Evolutionary conservation across 164 flowering plant genomes (phyloP), one percentile per base, ranked within the genome.

Genomic region (Nymphaea thermarum): DNA sequence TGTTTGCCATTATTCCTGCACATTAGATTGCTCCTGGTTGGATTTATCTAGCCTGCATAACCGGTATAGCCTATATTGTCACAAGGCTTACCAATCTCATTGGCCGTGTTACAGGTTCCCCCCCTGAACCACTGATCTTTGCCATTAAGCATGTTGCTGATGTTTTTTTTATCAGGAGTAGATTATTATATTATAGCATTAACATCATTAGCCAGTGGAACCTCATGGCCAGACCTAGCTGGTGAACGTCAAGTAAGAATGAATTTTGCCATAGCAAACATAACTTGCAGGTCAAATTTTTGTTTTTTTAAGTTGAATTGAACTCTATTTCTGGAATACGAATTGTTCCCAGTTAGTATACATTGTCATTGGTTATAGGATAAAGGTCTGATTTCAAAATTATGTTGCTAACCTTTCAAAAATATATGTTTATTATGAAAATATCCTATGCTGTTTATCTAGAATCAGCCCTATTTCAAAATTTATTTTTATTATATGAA

Each of bases 221-320:
- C 98, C 66, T 93, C 97, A n/a, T 93, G 98, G 98, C 98, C 98
- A 43, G 98, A 93, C 75, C 79, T 93, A 71, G 98, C 98, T 65
- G 98, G 92, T 65, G 97, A 93, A 67, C 89, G 96, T 62, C 98
- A 91, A 71, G 76, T 79, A 67, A 90, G 94, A 42, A 97, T 96
- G 15, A 97, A 93, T 68, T 93, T 97, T 70, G 98, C 98, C 66
- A 91, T 93, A 74, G 96, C 97, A 68, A 90, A 93, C 81, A 91
- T 91, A 72, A 93, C 87, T 68, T 90, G 98, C 97, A 93, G 98
- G 98, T 87, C 47, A 44, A n/a, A 43, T 71, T 73, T 60, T 42
- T 63, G 43, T 36, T 51, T 55, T 59, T 25, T 25, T 25, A 25
- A 25, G 36, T 25, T 25, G 36, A 25, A 25, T 25, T 25, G 36